Evolutionary conservation across 2,329 filamentous ascomycete species (phyloP), one percentile per base, ranked within the genome.

Genomic region (Colletotrichum viniferum): DNA sequence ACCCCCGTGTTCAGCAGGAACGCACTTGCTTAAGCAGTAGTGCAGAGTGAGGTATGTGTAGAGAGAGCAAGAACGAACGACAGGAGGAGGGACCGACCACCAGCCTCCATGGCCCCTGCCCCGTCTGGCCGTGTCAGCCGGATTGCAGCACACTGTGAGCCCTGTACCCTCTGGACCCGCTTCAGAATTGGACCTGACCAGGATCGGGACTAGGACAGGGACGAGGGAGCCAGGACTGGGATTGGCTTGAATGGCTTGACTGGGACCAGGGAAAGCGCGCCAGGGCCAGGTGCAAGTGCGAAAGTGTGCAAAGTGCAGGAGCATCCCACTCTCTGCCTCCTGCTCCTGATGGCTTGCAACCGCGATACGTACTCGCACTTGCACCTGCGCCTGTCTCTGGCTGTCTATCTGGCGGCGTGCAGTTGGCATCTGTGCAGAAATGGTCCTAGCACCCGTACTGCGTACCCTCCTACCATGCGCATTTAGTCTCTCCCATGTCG

Each of bases 341-440:
- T 66, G 43, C 62, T 71, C 69, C 69, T 66, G 69, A 65, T 71
- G 60, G 69, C 61, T 65, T 74, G 72, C 43, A 52, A 21, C n/a
- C 43, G n/a, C 43, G 12, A 52, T 52, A 52, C 43, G 43, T 52
- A 52, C 43, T 48, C 43, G n/a, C n/a, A 21, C 43, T 21, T 52
- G 43, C 43, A 52, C 43, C n/a, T 52, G 43, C 43, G 43, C 43
- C 43, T 68, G 62, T 66, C 60, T 65, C 67, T 48, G 21, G 36
- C 62, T 72, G 72, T 60, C 73, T 43, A 75, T 68, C 69, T 68
- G 73, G 72, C 60, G 72, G 48, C 60, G 43, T 71, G 68, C 68
- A 74, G 68, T 52, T 68, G 32, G 62, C 69, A 73, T 73, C 73
- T 73, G 69, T 73, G 63, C 63, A 71, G 67, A 60, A 65, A 68